Evolutionary conservation across 345 rosid species (phyloP), one percentile per base, ranked within the genome.

Genomic region (Hypericum perforatum): DNA sequence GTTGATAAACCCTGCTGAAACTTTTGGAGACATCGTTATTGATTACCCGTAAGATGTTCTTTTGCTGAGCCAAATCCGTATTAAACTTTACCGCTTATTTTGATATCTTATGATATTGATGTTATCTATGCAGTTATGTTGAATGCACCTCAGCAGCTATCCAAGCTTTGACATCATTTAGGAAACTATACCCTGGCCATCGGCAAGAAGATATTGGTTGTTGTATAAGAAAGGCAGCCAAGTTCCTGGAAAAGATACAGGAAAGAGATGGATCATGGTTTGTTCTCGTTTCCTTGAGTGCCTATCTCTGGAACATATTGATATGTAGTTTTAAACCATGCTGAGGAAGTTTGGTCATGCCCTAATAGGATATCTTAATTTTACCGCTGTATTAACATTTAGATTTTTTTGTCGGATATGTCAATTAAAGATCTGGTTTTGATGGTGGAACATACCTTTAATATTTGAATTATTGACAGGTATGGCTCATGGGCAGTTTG

Each of bases 401-500:
- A 22, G 32, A 22, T 22, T 22, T n/a, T n/a, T n/a, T n/a, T 22
- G 32, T 4, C 32, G 4, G 4, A 1, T 22, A 22, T 22, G 32
- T 22, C 32, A 22, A 22, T 4, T 22, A 22, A 22, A 1, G 32
- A 22, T 1, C 32, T 22, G 4, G 2, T 4, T 37, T 45, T 7
- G 16, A 16, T 12, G 7, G 43, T 62, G 12, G 9, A 52, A 36
- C 36, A 54, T 44, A 51, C 32, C 6, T 52, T 13, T 22, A 22
- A 22, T 22, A 14, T 41, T 22, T 39, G 16, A 14, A 63, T 61
- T 54, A 32, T 59, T 9, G 45, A 39, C 65, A 88, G 98, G 98
- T 83, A 92, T 74, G 98, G 98, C 38, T 89, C 97, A 36, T 89
- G 92, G 95, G 92, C 68, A 63, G 92, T 89, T 58, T 85, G 97